Evolutionary conservation across 306 rosid species (phyloP).

Genomic region (Pachyrhizus erosus): DNA sequence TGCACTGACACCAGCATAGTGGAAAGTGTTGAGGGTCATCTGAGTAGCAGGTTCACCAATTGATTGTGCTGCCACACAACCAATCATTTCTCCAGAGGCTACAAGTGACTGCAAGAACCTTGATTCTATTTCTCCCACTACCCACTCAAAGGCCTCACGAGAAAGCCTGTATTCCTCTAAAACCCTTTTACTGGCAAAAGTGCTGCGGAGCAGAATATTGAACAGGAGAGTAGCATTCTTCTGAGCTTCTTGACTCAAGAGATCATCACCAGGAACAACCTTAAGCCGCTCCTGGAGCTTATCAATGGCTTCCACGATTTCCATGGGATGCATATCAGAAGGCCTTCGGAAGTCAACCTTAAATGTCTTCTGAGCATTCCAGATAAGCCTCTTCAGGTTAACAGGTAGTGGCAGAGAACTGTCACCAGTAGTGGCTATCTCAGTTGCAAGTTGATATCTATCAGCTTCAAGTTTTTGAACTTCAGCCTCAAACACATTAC

Average conservation of each 20-base stretch:
- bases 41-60: slow-evolving; percentile 99
- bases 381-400: slow-evolving; percentile 93
- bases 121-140: slow-evolving; percentile 96
- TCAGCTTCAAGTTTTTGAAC: slow-evolving; percentile 89
- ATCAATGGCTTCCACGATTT: slow-evolving; percentile 98
- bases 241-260: slow-evolving; percentile 92
- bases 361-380: slow-evolving; percentile 97
- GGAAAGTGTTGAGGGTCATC: slow-evolving; percentile 99
- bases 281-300: slow-evolving; percentile 96
- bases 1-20: slow-evolving; percentile 99
- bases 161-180: slow-evolving; percentile 96
- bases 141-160: slow-evolving; percentile 99
- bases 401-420: slow-evolving; percentile 94
- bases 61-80: slow-evolving; percentile 97
- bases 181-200: slow-evolving; percentile 96
- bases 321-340: slow-evolving; percentile 99
- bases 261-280: slow-evolving; percentile 98
- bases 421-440: slow-evolving; percentile 87
- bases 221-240: slow-evolving; percentile 96
- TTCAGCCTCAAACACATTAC: slow-evolving; percentile 97
- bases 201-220: slow-evolving; percentile 90
- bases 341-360: slow-evolving; percentile 95
- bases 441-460: slow-evolving; percentile 85
- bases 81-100: slow-evolving; percentile 99
- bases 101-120: slow-evolving; percentile 96